phyloP scores from a whole-genome alignment of 2,329 filamentous ascomycete genomes.

The Claviceps humidiphila region DNA sequence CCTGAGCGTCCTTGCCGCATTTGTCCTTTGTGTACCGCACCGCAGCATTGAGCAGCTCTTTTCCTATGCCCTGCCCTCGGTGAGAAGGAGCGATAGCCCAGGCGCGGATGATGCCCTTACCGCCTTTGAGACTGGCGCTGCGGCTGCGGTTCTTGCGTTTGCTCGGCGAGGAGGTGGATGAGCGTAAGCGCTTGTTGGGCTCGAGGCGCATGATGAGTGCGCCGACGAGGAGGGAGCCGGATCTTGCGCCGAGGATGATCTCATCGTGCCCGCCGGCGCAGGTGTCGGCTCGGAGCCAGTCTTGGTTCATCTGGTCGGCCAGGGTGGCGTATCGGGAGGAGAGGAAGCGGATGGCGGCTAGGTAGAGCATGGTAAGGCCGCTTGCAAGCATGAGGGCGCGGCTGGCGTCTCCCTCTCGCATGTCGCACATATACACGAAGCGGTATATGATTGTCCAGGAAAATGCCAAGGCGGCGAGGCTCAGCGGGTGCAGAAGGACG shows the following conservation, averaged over 20 bases:
- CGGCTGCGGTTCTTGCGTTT: slow-evolving; percentile 25
- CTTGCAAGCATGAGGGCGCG: slow-evolving; percentile 43
- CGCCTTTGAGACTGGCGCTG: slow-evolving; percentile 34
- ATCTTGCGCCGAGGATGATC: slow-evolving; percentile 51
- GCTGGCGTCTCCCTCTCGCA: slow-evolving; percentile 32
- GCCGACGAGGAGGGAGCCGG: slow-evolving; percentile 56
- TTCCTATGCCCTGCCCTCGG: slow-evolving; percentile 58
- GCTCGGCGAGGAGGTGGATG: slow-evolving; percentile 9
- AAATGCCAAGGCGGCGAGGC: slow-evolving; percentile 33
- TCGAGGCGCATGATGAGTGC: slow-evolving; percentile 56
- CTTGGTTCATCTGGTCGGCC: slow-evolving; percentile 48
- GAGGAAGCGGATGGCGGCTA: slow-evolving; percentile 47
- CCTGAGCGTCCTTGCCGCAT: slow-evolving; percentile 52
- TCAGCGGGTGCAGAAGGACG: slow-evolving; percentile 50
- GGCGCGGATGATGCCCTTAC: slow-evolving; percentile 59
- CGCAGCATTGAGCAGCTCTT: slow-evolving; percentile 58
- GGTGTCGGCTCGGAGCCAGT: slow-evolving; percentile 38
- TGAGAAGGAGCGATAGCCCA: slow-evolving; percentile 68
- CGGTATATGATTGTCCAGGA: slow-evolving; percentile 32
- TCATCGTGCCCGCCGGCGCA: slow-evolving; percentile 34
- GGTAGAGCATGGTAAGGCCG: slow-evolving; percentile 48
- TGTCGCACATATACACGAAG: slow-evolving; percentile 27
- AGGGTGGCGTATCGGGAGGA: slow-evolving; percentile 48
- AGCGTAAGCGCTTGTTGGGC: slow-evolving; percentile 18
- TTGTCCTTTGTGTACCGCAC: slow-evolving; percentile 53